phyloP scores from a whole-genome alignment of 192 early-diverging fungal genomes.

The Diversispora epigaea region DNA sequence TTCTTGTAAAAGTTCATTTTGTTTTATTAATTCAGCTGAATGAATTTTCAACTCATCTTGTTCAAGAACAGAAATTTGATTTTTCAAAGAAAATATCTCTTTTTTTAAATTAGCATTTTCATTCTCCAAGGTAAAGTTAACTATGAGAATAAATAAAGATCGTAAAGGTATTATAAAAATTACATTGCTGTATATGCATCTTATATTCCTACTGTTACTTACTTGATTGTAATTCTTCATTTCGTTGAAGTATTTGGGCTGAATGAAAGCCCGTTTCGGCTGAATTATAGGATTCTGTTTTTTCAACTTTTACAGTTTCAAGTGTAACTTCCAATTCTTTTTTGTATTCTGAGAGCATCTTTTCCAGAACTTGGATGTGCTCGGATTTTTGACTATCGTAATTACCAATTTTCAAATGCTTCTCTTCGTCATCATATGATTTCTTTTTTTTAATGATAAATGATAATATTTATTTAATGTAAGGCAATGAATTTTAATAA shows the following conservation, averaged over 20 bases:
- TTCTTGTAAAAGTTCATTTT: constrained; percentile 21
- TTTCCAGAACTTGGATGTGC: constrained; percentile 9
- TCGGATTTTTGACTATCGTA: not conserved
- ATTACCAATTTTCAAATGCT: not conserved
- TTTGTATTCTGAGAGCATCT: constrained; percentile 3
- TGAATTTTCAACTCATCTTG: not conserved
- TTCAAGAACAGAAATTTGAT: constrained; percentile 8
- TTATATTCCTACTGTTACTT: not conserved
- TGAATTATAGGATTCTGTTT: not conserved
- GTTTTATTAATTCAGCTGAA: constrained; percentile 5
- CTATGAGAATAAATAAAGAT: not conserved
- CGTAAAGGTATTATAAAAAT: not conserved
- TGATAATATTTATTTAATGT: not conserved
- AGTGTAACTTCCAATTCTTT: not conserved
- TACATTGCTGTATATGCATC: not conserved
- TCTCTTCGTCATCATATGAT: not conserved
- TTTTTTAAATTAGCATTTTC: not conserved
- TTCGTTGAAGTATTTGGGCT: not conserved
- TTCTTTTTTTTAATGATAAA: constrained; percentile 3
- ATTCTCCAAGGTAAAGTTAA: not conserved
- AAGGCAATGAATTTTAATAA: not conserved
- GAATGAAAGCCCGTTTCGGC: not conserved
- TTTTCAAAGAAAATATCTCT: constrained; percentile 8
- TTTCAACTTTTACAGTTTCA: not conserved
- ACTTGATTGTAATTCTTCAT: not conserved